Conservation (phyloP, 768 basidiomycete genomes). For the Coprinellus micaceus region DNA sequence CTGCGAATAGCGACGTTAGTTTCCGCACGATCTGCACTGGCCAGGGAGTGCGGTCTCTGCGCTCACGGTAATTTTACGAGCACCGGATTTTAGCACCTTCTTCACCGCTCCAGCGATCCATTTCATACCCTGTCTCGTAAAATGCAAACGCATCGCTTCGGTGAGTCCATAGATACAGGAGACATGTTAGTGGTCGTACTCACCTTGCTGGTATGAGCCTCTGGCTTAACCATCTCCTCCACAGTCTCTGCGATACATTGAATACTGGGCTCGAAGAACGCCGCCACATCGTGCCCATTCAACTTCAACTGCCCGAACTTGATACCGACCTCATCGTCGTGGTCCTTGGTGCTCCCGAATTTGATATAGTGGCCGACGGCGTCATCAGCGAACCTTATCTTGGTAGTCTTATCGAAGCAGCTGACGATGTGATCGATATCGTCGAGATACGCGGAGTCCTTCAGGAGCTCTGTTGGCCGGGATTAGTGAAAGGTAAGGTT, state of each 20-base stretch:
- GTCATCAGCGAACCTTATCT: conserved; percentile 36
- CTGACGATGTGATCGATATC: conserved; percentile 37
- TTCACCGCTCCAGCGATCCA: no score
- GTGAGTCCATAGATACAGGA: no score
- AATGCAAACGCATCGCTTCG: no score
- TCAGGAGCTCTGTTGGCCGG: conserved; percentile 24
- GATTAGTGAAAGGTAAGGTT: background rate
- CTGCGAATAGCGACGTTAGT: no score
- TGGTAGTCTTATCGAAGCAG: conserved; percentile 45
- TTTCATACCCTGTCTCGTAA: no score
- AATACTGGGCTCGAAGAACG: conserved; percentile 12
- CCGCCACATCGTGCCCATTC: conserved; percentile 18
- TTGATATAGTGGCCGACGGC: conserved; percentile 39
- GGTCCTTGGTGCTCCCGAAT: conserved; percentile 43
- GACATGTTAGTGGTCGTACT: no score
- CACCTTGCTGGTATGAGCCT: conserved; percentile 14
- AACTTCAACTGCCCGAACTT: conserved; percentile 41
- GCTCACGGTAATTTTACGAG: no score
- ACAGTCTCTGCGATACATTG: conserved; percentile 7
- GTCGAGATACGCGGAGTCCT: conserved; percentile 14
- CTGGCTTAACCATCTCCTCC: conserved; percentile 3
- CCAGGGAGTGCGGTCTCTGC: no score
- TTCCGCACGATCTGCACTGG: no score
- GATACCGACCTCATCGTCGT: conserved; percentile 35
- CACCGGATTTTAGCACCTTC: no score